Evolutionary conservation across 2,329 filamentous ascomycete genomes (phyloP).

Genomic region (Colletotrichum tamarilloi): DNA sequence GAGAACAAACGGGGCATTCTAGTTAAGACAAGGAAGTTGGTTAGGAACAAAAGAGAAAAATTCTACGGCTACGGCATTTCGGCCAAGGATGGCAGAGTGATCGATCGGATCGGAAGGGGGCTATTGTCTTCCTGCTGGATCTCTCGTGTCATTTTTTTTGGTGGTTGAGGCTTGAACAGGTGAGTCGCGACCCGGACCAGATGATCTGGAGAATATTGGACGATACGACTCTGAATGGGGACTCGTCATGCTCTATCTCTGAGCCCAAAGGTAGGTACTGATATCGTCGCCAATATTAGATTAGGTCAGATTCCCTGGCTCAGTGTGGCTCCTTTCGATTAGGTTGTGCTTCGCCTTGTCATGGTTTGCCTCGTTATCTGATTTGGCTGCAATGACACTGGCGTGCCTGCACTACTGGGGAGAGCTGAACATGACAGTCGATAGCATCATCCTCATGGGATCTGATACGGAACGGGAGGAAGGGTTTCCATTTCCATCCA

Average conservation of each 20-base stretch:
- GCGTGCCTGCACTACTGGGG: neutral
- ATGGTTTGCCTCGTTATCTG: conserved; percentile 13
- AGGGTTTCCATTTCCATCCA: neutral
- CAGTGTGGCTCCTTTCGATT: conserved; percentile 7
- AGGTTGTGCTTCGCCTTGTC: conserved; percentile 3
- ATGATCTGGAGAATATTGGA: conserved; percentile 28
- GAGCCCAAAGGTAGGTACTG: conserved; percentile 4
- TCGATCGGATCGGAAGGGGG: conserved; percentile 30
- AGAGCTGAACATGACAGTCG: conserved; percentile 10
- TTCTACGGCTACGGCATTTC: neutral
- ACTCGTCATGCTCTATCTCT: conserved; percentile 24
- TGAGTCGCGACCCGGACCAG: conserved; percentile 3
- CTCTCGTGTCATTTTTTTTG: conserved; percentile 4
- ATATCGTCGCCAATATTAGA: neutral
- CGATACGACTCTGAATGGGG: conserved; percentile 27
- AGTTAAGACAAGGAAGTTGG: neutral
- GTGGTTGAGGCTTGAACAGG: neutral
- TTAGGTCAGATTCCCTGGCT: neutral
- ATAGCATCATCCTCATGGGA: neutral
- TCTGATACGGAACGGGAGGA: neutral
- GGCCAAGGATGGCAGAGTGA: conserved; percentile 3
- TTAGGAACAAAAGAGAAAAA: neutral
- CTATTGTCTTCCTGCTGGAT: conserved; percentile 6
- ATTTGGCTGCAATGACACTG: conserved; percentile 9
- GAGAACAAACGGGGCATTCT: conserved; percentile 24